Evolutionary conservation across 805 yeast species (phyloP).

Genomic region (Scheffersomyces amazonensis): DNA sequence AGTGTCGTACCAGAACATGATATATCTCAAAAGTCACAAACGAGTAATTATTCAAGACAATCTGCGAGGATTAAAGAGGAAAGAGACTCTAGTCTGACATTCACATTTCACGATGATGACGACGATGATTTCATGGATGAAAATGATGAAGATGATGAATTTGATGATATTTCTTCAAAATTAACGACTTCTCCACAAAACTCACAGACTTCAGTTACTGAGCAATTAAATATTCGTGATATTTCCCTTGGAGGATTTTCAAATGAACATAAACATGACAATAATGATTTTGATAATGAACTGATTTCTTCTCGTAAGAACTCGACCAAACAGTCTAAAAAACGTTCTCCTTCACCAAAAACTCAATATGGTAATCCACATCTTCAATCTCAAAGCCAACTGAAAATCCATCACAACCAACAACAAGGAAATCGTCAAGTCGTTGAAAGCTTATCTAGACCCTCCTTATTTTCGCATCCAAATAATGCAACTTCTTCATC

Average conservation of each 20-base stretch:
- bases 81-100: neutral
- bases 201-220: slow-evolving; percentile 8
- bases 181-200: neutral
- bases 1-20: neutral
- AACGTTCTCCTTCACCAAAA: too few species aligned
- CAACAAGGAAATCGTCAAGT: too few species aligned
- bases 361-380: too few species aligned
- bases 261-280: neutral
- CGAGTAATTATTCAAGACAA: neutral
- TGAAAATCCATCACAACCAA: too few species aligned
- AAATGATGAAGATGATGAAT: neutral
- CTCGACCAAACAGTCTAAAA: too few species aligned
- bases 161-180: neutral
- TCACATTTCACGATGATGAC: neutral
- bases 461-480: neutral
- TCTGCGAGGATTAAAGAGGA: slow-evolving; percentile 1
- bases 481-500: slow-evolving; percentile 1
- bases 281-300: too few species aligned
- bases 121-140: slow-evolving; percentile 1
- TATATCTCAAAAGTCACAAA: neutral
- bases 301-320: too few species aligned
- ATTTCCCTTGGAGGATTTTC: slow-evolving; percentile 1
- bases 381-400: slow-evolving; percentile 1
- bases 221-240: slow-evolving; percentile 10
- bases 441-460: too few species aligned